Base-by-base conservation (phyloP, 1,284 basidiomycete species). In the Caloboletus firmus region DNA sequence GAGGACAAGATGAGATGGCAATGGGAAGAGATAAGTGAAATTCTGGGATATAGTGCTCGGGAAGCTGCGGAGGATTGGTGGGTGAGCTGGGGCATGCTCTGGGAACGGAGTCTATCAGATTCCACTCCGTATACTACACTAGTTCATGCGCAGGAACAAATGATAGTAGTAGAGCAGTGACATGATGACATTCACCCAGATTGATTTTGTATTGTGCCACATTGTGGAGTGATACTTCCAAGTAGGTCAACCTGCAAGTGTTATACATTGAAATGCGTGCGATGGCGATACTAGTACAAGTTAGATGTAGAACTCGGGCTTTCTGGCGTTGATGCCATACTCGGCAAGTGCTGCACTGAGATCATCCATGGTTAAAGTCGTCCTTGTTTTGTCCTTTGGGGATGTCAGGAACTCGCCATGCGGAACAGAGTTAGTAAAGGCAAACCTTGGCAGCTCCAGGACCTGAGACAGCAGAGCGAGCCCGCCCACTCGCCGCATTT, bases 331-430 rank as follows among this genome's bases (percentile, higher is more conserved):
- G 63, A 98, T 94, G 7, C 97, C 96, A 68, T 98, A 98, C 72
- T 99, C 97, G 39, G 84, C 82, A 26, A 99, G 81, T 1, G 97
- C 97, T 8, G 94, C 81, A 57, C 89, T 90, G 44, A 99, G 78
- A 69, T 99, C 97, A 59, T 99, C 97, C 95, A 98, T 98, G 6
- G 94, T 98, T 56, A 99, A 76, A 0, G 95, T 94, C n/a, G 97
- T 98, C 59, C 93, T 85, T 36, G 93, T 93, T 68, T 94, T 93
- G 68, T 97, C 94, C 88, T 93, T 54, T 57, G 37, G 10, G 17
- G 18, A 34, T 17, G 36, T 59, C 24, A 55, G 24, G 20, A 20
- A 40, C 20, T 13, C 28, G 22, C 40, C 26, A 2, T 47, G 26
- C 35, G 40, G 40, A 35, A 37, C 15, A 51, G 43, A 5, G 13